Evolutionary conservation across 1,284 basidiomycete genomes (phyloP).

Genomic region (Ustilago bromivora): DNA sequence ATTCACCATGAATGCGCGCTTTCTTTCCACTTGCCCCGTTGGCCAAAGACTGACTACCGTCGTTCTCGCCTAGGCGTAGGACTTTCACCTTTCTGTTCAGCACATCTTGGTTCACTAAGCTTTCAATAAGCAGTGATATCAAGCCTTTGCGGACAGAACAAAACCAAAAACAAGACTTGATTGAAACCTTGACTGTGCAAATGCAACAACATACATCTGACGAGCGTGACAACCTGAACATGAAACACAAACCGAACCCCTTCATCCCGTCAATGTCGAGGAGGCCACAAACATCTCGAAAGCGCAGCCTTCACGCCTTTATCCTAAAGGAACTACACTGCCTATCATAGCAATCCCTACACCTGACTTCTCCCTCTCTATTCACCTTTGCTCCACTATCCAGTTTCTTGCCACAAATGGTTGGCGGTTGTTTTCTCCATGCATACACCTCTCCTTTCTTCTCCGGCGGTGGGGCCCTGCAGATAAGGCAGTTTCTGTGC

Average conservation of each 20-base stretch:
- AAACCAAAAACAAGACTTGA: not conserved
- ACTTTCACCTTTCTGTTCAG: not conserved
- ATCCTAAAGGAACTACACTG: slow-evolving; percentile 28
- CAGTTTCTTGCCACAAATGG: slow-evolving; percentile 47
- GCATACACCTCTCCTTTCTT: not conserved
- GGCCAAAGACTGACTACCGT: slow-evolving; percentile 5
- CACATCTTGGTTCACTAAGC: not conserved
- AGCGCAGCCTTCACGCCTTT: not conserved
- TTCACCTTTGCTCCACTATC: slow-evolving; percentile 60
- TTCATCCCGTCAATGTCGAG: not conserved
- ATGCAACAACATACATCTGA: not conserved
- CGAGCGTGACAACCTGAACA: not conserved
- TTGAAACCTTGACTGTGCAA: not conserved
- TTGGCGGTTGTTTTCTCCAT: not conserved
- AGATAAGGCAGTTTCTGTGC: slow-evolving; percentile 55
- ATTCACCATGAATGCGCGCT: not conserved
- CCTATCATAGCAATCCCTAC: slow-evolving; percentile 53
- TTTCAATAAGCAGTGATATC: slow-evolving; percentile 1
- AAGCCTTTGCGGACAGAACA: slow-evolving; percentile 1
- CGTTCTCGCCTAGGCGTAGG: not conserved
- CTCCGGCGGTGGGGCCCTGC: slow-evolving; percentile 18
- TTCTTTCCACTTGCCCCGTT: not conserved
- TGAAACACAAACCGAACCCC: not conserved
- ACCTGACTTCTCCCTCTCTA: slow-evolving; percentile 50
- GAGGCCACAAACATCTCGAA: slow-evolving; percentile 2